phyloP scores from a whole-genome alignment of 257 asterid genomes.

The Solanum paucissectum region DNA sequence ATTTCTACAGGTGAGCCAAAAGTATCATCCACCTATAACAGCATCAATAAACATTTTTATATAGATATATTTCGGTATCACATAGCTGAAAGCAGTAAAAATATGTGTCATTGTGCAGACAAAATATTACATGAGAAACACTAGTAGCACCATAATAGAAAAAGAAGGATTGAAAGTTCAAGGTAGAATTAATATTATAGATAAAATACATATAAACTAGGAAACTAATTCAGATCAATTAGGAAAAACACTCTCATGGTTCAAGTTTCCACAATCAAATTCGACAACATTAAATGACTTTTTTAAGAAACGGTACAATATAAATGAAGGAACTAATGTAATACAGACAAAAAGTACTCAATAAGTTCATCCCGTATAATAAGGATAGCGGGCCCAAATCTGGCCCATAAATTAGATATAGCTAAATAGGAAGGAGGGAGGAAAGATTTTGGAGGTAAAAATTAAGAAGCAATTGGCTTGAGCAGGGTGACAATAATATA shows the following conservation, averaged over 20 bases:
- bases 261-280: neutral
- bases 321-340: neutral
- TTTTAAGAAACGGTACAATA: neutral
- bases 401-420: neutral
- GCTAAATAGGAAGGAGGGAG: neutral
- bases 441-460: neutral
- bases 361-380: neutral
- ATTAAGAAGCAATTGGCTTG: neutral
- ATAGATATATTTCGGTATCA: neutral
- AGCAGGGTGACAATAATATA: neutral
- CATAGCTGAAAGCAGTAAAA: neutral
- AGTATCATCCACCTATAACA: slow-evolving; percentile 39
- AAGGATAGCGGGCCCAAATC: neutral
- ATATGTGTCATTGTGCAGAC: neutral
- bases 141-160: neutral
- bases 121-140: neutral
- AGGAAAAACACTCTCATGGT: neutral
- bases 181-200: neutral
- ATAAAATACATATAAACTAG: neutral
- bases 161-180: neutral
- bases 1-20: slow-evolving; percentile 66
- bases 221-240: neutral
- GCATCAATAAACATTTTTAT: slow-evolving; percentile 1
- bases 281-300: neutral
- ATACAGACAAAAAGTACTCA: neutral